These are phyloP conservation scores for Hyphopichia buzzinii DNA, from an alignment of 1,139 yeast species.

Conservation along the genomic window DNA sequence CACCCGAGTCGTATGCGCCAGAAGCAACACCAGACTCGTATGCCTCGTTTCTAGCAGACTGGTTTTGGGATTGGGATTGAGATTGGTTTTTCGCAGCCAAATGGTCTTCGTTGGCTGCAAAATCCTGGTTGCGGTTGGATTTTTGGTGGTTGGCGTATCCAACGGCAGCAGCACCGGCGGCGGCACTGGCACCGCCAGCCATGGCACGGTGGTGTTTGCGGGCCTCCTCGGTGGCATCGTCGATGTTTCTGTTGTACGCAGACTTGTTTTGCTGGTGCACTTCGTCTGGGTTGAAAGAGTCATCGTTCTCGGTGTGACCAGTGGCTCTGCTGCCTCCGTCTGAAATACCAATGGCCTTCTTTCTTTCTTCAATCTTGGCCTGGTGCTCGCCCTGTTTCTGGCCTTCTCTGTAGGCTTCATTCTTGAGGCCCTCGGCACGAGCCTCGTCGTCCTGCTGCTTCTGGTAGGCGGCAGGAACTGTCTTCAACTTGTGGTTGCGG, in stretches of 20 bases:
- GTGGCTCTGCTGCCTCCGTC: conserved; percentile 4
- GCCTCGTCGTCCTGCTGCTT: conserved; percentile 14
- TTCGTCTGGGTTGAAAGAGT: conserved; percentile 19
- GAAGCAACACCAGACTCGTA: conserved; percentile 9
- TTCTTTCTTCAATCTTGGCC: conserved; percentile 8
- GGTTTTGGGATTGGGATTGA: background rate
- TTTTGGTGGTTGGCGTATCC: background rate
- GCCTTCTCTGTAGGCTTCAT: conserved; percentile 18
- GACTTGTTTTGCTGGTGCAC: conserved; percentile 32
- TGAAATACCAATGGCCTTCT: conserved; percentile 8
- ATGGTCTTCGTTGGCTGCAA: too few species aligned
- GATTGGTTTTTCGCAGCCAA: too few species aligned
- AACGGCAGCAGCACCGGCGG: conserved; percentile 7
- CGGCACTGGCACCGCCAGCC: conserved; percentile 10
- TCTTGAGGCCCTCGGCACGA: conserved; percentile 13
- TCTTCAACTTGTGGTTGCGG: conserved; percentile 24
- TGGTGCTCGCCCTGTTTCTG: conserved; percentile 12
- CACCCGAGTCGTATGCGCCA: conserved; percentile 19
- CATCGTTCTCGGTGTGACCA: conserved; percentile 6
- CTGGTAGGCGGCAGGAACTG: conserved; percentile 28
- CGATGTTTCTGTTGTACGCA: conserved; percentile 22
- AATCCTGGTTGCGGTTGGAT: background rate
- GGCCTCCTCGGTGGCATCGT: conserved; percentile 12
- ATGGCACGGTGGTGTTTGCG: conserved; percentile 6
- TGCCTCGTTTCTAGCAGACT: conserved; percentile 13